A percentile compares a stretch with the other conserved stretches of the same genome.
Evolutionary conservation across 805 yeast genomes (phyloP).

Genomic region (Ogataea wickerhamii): DNA sequence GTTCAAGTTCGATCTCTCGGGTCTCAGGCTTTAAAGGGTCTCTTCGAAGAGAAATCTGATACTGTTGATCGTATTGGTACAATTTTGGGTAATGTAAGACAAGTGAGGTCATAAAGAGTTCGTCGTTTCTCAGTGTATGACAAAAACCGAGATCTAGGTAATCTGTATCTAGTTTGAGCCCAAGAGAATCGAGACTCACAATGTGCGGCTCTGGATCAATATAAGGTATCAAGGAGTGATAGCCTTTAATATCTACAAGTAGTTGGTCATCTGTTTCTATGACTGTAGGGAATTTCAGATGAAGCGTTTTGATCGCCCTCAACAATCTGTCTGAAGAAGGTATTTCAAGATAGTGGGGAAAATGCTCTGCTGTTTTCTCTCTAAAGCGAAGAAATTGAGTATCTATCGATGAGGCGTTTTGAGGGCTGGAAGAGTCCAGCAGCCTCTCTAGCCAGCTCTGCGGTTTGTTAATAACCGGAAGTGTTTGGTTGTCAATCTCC

Average conservation of each 20-base stretch:
- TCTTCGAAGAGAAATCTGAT: constrained; percentile 36
- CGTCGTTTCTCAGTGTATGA: constrained; percentile 1
- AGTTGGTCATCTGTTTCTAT: constrained; percentile 4
- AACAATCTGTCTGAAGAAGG: background rate
- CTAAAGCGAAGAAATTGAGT: background rate
- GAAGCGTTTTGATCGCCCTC: background rate
- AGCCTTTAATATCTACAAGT: constrained; percentile 7
- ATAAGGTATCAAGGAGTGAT: constrained; percentile 10
- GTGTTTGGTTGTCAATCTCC: constrained; percentile 7
- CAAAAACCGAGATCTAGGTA: constrained; percentile 21
- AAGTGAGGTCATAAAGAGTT: constrained; percentile 33
- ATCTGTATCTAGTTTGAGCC: constrained; percentile 11
- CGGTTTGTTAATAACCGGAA: constrained; percentile 1
- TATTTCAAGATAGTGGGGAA: background rate
- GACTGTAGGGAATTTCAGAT: background rate
- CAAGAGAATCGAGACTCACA: constrained; percentile 3
- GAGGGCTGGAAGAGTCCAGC: background rate
- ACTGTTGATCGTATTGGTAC: constrained; percentile 43
- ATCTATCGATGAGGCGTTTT: background rate
- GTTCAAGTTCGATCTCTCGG: constrained; percentile 30
- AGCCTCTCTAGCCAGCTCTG: background rate
- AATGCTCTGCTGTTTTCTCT: background rate
- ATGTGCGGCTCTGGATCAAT: background rate
- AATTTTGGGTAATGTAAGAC: constrained; percentile 37
- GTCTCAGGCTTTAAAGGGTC: constrained; percentile 36